Base-by-base conservation (phyloP, 306 rosid species). In the Myrica gale region DNA sequence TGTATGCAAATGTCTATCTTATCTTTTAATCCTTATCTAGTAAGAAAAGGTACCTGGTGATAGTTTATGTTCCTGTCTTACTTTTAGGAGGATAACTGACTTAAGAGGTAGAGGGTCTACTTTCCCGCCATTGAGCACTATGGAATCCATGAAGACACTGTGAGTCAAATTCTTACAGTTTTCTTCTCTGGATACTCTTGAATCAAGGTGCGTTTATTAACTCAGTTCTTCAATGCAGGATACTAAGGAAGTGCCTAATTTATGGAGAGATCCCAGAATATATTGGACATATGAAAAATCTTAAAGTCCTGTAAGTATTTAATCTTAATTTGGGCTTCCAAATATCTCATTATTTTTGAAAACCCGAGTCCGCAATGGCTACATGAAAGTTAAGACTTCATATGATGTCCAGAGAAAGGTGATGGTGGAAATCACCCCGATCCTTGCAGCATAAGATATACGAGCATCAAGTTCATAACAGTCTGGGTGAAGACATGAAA, bases 1-100 rank as follows among this genome's bases (percentile, higher is more conserved):
- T 94, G 98, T 94, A 91, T 56, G 95, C 61, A 55, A 19, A 56
- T 86, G 32, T 69, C 72, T 47, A 45, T 68, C 73, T 73, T 76
- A 53, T 63, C 57, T 16, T 73, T 47, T 44, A 46, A 74, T 63
- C 48, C 47, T 58, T 54, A 43, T 43, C 76, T 68, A 81, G 63
- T 73, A 69, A 47, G 46, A 80, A 73, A 81, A 73, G 76, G 79
- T 63, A 65, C 71, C 53, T 41, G 72, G 71, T 83, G 75, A 87
- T 42, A 67, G 44, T 62, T 81, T 72, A 79, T 68, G 44, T 43
- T 74, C 7, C 68, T 65, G 58, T 82, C 66, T 54, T 66, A 74
- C 45, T 81, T 78, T 80, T 74, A 94, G 98, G 98, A 92, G 98
- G 89, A 90, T 94, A 89, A 82, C 88, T 51, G 97, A 92, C 76